These are phyloP conservation scores for Tulasnella sp. DNA, from an alignment of 768 basidiomycete species.

Conservation along the genomic window DNA sequence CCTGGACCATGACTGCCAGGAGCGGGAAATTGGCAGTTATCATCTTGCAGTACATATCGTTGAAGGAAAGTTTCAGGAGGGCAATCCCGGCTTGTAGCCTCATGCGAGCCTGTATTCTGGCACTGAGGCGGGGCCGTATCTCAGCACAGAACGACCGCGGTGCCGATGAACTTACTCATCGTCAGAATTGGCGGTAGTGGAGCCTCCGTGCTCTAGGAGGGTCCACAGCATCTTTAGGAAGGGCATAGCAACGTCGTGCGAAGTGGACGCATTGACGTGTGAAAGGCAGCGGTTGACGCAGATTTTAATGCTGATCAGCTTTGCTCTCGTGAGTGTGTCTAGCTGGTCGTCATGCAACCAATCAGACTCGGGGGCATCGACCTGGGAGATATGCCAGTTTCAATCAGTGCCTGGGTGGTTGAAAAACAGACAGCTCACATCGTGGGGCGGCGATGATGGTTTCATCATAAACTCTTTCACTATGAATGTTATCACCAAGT, in stretches of 20 bases:
- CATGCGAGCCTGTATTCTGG: conserved; percentile 59
- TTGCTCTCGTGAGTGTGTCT: conserved; percentile 47
- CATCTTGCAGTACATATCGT: conserved; percentile 43
- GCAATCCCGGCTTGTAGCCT: conserved; percentile 74
- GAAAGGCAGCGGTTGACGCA: conserved; percentile 70
- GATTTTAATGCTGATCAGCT: conserved; percentile 67
- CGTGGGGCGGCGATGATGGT: conserved; percentile 29
- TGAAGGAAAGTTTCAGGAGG: conserved; percentile 61
- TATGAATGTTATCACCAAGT: conserved; percentile 58
- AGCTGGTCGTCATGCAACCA: conserved; percentile 67
- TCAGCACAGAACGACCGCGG: neutral
- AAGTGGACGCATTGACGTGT: conserved; percentile 45
- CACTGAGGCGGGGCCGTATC: conserved; percentile 28
- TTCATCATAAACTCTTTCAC: conserved; percentile 59
- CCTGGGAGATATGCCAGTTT: conserved; percentile 28
- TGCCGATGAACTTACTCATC: conserved; percentile 31
- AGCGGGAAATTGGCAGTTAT: conserved; percentile 53
- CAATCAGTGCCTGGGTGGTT: neutral
- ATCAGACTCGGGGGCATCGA: conserved; percentile 44
- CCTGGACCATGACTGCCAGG: conserved; percentile 68
- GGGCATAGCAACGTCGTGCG: conserved; percentile 58
- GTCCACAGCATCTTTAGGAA: conserved; percentile 65
- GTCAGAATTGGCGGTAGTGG: conserved; percentile 41
- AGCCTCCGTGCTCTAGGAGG: conserved; percentile 58
- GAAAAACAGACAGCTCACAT: conserved; percentile 30